Base-by-base conservation (phyloP, 768 basidiomycete species). In the Termitomyces sp. region DNA sequence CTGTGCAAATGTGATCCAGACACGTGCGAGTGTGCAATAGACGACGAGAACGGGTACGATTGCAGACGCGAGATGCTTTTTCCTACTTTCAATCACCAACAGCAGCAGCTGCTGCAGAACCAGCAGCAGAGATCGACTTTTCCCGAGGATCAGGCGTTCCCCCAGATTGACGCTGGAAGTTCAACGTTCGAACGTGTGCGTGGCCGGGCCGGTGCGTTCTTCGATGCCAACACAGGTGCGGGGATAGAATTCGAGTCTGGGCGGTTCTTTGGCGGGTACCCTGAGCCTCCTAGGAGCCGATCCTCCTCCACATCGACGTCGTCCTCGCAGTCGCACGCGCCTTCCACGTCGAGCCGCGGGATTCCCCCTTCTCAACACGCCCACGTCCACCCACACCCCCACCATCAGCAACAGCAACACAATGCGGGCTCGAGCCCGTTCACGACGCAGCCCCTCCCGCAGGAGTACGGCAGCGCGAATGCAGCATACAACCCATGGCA, bases 271-370 rank as follows among this genome's bases (percentile, higher is more conserved):
- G 32, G 34, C 2, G 30, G 20, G 20, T 44, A 37, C 26, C 12
- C 36, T 6, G 63, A 59, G 3, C 40, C 59, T 1, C 53, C 67
- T 10, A 58, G 67, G n/a, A 68, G 67, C 44, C 62, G 65, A 6
- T 68, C 65, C n/a, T 66, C 67, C 0, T 64, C 61, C 16, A 56
- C 51, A 5, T 64, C 62, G 45, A 57, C 55, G 0, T 63, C 62
- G 0, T 54, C 66, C 1, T 64, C 68, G 0, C 71, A 69, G 1
- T 74, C 75, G 0, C 69, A 71, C 49, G 22, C 40, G 7, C 39
- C 22, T 3, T 53, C 52, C 13, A 32, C 3, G 5, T 72, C 73
- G 10, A 72, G 70, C 62, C 64, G 65, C 30, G 53, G 27, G 14
- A 45, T 26, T 24, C 20, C 55, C 14, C 32, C 45, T 20, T 54